phyloP scores from a whole-genome alignment of 768 basidiomycete genomes.

The Tricholoma matsutake region DNA sequence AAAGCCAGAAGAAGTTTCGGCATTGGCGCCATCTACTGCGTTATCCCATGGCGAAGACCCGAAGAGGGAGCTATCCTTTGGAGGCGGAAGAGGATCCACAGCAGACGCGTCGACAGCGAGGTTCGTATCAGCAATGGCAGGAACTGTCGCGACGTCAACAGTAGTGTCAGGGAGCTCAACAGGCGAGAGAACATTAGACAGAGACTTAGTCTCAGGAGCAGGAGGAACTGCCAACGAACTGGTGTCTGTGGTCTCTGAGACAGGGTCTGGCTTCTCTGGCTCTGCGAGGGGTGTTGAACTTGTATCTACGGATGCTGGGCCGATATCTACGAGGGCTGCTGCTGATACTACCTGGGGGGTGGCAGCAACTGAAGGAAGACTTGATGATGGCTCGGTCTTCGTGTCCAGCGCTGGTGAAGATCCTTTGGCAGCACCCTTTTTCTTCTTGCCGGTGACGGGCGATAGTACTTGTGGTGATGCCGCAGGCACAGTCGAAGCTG shows the following conservation, averaged over 20 bases:
- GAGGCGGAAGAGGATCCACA: neutral
- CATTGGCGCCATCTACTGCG: neutral
- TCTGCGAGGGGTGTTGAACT: neutral
- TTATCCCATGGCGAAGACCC: neutral
- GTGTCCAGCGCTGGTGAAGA: neutral
- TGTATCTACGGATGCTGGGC: neutral
- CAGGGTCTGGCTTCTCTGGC: neutral
- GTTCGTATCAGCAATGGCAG: slow-evolving; percentile 9
- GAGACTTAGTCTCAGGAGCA: slow-evolving; percentile 2
- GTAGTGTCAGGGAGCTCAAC: slow-evolving; percentile 16
- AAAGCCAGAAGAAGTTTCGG: neutral
- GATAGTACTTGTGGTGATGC: slow-evolving; percentile 8
- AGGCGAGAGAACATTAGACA: slow-evolving; percentile 12
- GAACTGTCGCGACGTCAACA: slow-evolving; percentile 8
- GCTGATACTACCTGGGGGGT: neutral
- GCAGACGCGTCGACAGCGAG: neutral
- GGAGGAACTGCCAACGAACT: neutral
- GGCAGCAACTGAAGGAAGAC: neutral
- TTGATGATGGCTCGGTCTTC: neutral
- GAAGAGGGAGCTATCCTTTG: neutral
- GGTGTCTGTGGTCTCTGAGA: neutral
- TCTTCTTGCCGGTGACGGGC: neutral
- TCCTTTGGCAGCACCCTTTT: slow-evolving; percentile 7
- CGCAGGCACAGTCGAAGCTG: slow-evolving; percentile 5
- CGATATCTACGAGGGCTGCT: neutral